Base-by-base conservation (phyloP, 2,329 filamentous ascomycete species). In the Colletotrichum agaves region DNA sequence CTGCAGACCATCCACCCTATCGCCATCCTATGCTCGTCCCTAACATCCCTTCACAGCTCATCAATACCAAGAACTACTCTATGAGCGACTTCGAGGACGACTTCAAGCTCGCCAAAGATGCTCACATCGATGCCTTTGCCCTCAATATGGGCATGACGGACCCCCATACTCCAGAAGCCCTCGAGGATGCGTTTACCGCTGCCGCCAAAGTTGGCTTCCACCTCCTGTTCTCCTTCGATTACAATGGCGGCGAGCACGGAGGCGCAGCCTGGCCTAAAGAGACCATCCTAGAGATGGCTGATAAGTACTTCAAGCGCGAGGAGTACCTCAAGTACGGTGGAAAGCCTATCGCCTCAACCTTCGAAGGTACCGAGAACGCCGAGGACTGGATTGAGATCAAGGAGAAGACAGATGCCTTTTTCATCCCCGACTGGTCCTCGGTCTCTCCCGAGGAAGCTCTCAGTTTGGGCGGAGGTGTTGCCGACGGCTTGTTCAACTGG, bases 41-140 rank as follows among this genome's bases (percentile, higher is more conserved):
- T 67, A 50, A 69, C 58, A 53, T 4, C 1, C 46, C 3, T 5
- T 1, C 3, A 17, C 39, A 69, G 67, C 52, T 69, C 57, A 58
- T 58, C 31, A 69, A 69, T 53, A 69, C 67, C 31, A 62, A 58
- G 33, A 58, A 67, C 33, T 67, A 67, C 50, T 80, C 75, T 60
- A 72, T 82, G 35, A 69, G 73, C 7, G 82, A 84, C 35, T 85
- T 83, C 64, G 82, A 85, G 46, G 76, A 79, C 47, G 83, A 85
- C 63, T 84, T 84, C 79, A 73, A 76, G 59, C 78, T 77, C 3
- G 83, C 82, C 39, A 82, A 82, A 71, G 74, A 74, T 12, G 78
- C 78, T 19, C 79, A 80, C 41, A 75, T 41, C 61, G 76, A 46
- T 75, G 80, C 61, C 27, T 70, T 73, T 27, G 82, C 63, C 17